Conservation (phyloP, 2,329 filamentous ascomycete species). For the Arthrobotrys pseudoclavata region DNA sequence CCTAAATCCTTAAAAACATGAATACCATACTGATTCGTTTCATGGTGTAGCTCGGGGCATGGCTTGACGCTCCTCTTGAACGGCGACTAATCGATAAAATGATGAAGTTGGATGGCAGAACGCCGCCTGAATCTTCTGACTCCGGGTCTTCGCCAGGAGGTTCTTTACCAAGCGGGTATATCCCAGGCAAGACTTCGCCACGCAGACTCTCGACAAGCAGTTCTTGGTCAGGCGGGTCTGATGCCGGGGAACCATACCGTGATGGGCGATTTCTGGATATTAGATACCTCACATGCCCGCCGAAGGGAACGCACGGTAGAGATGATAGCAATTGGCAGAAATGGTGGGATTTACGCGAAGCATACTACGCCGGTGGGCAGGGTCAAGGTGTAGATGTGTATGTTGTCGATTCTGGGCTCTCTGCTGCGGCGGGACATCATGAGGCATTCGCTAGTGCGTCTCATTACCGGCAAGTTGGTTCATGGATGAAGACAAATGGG, state of each 20-base stretch:
- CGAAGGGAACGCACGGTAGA: neutral
- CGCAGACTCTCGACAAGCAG: no score
- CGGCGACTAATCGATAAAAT: neutral
- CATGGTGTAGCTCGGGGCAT: neutral
- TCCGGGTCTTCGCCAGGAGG: neutral
- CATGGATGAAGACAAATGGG: constrained; percentile 6
- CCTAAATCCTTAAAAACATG: neutral
- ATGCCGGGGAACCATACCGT: neutral
- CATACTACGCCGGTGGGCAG: constrained; percentile 4
- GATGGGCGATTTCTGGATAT: neutral
- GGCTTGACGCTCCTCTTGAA: neutral
- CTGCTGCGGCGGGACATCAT: neutral
- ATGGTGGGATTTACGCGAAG: neutral
- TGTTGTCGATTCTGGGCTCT: constrained; percentile 39
- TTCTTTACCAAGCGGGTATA: no score
- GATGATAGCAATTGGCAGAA: neutral
- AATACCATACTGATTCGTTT: neutral
- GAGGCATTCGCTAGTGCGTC: constrained; percentile 5
- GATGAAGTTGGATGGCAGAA: neutral
- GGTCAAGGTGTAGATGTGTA: constrained; percentile 39
- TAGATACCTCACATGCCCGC: neutral
- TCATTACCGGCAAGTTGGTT: constrained; percentile 2
- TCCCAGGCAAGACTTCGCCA: no score
- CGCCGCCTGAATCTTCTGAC: neutral
- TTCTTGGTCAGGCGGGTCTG: neutral